These are phyloP conservation scores for Glaciozyma martinii DNA, from an alignment of 768 basidiomycete species.

Conservation along the genomic window DNA sequence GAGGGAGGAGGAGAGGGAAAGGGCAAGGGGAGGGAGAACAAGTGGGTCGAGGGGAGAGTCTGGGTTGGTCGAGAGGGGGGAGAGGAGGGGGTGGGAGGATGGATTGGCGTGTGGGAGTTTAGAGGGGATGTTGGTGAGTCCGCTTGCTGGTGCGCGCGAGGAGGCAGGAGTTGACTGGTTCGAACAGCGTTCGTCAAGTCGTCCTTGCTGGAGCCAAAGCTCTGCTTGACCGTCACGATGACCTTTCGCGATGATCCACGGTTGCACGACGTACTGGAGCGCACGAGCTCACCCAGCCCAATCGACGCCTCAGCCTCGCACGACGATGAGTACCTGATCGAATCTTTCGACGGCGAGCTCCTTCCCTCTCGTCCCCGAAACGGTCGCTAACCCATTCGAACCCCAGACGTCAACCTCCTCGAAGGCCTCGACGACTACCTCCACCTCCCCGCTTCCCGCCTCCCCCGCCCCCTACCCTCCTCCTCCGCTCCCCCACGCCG, in stretches of 20 bases:
- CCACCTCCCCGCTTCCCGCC: slow-evolving; percentile 20
- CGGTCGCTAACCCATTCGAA: background rate
- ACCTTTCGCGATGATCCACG: slow-evolving; percentile 17
- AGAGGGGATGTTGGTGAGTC: background rate
- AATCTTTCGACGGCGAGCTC: slow-evolving; percentile 5
- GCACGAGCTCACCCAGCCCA: background rate
- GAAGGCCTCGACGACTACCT: slow-evolving; percentile 4
- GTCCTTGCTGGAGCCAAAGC: background rate
- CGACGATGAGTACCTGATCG: slow-evolving; percentile 23
- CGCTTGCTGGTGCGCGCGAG: background rate
- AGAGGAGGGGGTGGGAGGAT: background rate
- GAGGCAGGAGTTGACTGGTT: background rate
- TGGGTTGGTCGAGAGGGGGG: slow-evolving; percentile 4
- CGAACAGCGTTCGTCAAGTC: slow-evolving; percentile 11
- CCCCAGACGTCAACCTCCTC: background rate
- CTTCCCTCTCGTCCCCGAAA: background rate
- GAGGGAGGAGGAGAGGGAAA: background rate
- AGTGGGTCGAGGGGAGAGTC: background rate
- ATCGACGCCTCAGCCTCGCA: background rate
- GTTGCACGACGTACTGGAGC: slow-evolving; percentile 4
- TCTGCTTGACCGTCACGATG: slow-evolving; percentile 13
- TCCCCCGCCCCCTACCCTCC: background rate
- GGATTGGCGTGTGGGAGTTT: slow-evolving; percentile 19
- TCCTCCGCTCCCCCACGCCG: background rate
- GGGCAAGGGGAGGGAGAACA: slow-evolving; percentile 1